Conservation (phyloP, 192 early-diverging fungal genomes). For the Coemansia sp. region DNA sequence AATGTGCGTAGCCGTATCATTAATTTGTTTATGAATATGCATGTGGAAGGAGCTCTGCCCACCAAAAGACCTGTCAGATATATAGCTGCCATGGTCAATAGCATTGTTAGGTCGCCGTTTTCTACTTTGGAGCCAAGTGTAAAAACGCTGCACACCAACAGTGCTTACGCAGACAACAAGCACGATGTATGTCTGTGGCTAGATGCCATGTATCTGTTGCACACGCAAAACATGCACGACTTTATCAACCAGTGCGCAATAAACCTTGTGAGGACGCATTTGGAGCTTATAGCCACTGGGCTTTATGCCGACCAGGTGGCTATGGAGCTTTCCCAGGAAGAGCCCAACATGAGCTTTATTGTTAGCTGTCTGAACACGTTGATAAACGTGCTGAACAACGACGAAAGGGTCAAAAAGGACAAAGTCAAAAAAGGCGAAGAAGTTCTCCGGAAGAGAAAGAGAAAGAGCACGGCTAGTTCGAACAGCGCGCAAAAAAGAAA, state of each 20-base stretch:
- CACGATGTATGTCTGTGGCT: conserved; percentile 50
- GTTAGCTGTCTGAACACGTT: conserved; percentile 11
- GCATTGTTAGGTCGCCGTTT: conserved; percentile 29
- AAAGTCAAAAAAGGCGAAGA: neutral
- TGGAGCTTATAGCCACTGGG: neutral
- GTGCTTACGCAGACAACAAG: conserved; percentile 16
- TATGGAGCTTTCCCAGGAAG: conserved; percentile 4
- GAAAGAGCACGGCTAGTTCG: neutral
- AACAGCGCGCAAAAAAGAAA: conserved; percentile 1
- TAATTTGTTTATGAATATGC: conserved; percentile 46
- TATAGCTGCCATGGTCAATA: conserved; percentile 35
- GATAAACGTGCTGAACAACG: conserved; percentile 9
- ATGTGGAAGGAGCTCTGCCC: conserved; percentile 21
- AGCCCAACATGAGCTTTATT: conserved; percentile 2
- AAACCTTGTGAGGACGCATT: conserved; percentile 17
- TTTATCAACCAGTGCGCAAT: conserved; percentile 41
- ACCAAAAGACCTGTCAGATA: conserved; percentile 37
- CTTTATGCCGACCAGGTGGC: conserved; percentile 4
- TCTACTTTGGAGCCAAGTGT: conserved; percentile 19
- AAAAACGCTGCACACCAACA: conserved; percentile 6
- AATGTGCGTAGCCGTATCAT: conserved; percentile 45
- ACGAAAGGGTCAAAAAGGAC: neutral
- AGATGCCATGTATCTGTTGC: conserved; percentile 47
- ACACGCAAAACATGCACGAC: conserved; percentile 40
- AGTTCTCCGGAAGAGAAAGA: conserved; percentile 18